A percentile compares a stretch with the other conserved stretches of the same genome.
Conservation (phyloP, 805 yeast species). For the Torulaspora quercuum region DNA sequence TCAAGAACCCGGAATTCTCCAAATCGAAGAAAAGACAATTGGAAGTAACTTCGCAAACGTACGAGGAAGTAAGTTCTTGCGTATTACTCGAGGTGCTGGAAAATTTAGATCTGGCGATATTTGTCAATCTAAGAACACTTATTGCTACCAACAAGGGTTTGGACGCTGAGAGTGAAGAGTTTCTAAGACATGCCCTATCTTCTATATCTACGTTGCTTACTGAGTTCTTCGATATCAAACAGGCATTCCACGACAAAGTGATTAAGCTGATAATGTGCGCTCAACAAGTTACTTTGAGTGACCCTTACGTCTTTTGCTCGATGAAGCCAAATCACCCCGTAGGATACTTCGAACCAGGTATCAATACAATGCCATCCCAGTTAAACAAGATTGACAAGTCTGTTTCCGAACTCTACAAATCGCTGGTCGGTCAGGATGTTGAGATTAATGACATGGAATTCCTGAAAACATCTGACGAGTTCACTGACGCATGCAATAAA, state of each 20-base stretch:
- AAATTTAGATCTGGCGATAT: constrained; percentile 33
- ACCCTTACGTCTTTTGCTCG: constrained; percentile 69
- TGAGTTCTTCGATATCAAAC: constrained; percentile 76
- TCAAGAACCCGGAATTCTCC: constrained; percentile 14
- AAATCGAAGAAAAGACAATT: constrained; percentile 20
- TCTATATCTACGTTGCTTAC: constrained; percentile 38
- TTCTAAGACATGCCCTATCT: constrained; percentile 32
- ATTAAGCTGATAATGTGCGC: constrained; percentile 60
- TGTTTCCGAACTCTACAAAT: constrained; percentile 45
- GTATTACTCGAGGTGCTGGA: constrained; percentile 32
- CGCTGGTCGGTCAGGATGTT: constrained; percentile 47
- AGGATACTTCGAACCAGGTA: constrained; percentile 32
- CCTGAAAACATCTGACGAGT: constrained; percentile 31
- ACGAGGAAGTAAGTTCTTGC: constrained; percentile 34
- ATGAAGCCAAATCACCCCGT: constrained; percentile 51
- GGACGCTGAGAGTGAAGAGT: constrained; percentile 34
- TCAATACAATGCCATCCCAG: constrained; percentile 14
- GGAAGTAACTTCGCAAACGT: constrained; percentile 31
- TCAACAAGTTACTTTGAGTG: constrained; percentile 65
- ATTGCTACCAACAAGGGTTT: constrained; percentile 23
- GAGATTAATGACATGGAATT: constrained; percentile 40
- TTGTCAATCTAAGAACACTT: constrained; percentile 29
- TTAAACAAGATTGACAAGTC: constrained; percentile 41
- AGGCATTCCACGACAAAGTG: constrained; percentile 59
- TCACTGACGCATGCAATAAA: constrained; percentile 34